phyloP scores from a whole-genome alignment of 129 eudicot genomes.

The Rutidosis leptorrhynchoides region DNA sequence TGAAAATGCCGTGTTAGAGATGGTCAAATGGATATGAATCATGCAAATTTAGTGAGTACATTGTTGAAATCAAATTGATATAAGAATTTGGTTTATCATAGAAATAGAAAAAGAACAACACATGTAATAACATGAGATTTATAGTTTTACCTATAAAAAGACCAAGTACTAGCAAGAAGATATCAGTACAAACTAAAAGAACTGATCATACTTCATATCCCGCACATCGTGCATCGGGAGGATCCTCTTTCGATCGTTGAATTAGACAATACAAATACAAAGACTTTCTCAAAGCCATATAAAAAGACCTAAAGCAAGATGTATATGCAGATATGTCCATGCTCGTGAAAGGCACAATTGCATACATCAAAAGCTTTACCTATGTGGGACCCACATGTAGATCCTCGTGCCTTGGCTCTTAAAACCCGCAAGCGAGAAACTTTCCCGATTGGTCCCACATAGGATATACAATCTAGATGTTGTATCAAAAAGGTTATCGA shows the following conservation, averaged over 20 bases:
- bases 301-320: not conserved
- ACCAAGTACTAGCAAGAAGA: not conserved
- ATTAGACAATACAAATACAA: not conserved
- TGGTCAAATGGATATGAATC: not conserved
- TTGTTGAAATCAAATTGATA: not conserved
- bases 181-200: not conserved
- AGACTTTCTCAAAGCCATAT: not conserved
- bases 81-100: not conserved
- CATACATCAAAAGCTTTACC: not conserved
- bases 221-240: not conserved
- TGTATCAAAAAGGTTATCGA: not conserved
- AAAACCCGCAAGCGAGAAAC: not conserved
- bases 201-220: not conserved
- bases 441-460: not conserved
- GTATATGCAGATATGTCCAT: not conserved
- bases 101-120: not conserved
- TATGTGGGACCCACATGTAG: not conserved
- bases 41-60: not conserved
- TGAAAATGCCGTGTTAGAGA: no score
- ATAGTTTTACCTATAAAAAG: not conserved
- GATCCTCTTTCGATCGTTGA: not conserved
- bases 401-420: no score
- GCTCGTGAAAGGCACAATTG: not conserved
- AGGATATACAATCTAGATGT: not conserved
- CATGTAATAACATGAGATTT: not conserved